Conservation (phyloP, 129 eudicot genomes). For the Gnaphalium uliginosum region DNA sequence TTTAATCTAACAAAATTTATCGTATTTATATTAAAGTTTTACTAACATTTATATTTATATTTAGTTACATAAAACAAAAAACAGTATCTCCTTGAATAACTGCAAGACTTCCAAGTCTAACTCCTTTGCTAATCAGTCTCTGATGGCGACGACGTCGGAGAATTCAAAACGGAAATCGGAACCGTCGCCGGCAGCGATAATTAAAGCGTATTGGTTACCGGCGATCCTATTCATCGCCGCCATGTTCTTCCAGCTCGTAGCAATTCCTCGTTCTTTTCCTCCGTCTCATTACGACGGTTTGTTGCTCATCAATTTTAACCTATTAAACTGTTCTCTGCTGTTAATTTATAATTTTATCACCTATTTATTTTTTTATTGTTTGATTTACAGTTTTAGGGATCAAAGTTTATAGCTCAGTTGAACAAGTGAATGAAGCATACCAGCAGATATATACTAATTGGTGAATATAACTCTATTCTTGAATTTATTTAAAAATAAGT, state of each 20-base stretch:
- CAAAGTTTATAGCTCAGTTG: constrained; percentile 43
- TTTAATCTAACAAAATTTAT: no score
- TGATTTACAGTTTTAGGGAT: constrained; percentile 62
- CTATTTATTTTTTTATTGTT: background rate
- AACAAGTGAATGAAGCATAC: constrained; percentile 66
- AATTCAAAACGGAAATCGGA: constrained; percentile 28
- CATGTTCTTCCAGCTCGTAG: constrained; percentile 73
- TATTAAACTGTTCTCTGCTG: background rate
- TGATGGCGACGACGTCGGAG: constrained; percentile 35
- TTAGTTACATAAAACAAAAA: constrained; percentile 28
- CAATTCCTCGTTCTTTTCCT: constrained; percentile 78
- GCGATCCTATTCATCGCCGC: constrained; percentile 55
- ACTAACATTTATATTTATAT: no score
- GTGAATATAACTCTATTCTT: constrained; percentile 31
- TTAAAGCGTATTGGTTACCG: constrained; percentile 70
- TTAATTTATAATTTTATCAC: background rate
- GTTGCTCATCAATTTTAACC: background rate
- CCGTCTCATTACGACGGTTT: constrained; percentile 81
- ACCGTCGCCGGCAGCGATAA: constrained; percentile 25
- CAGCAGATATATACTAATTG: constrained; percentile 51
- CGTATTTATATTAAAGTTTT: no score
- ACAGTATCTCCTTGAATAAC: constrained; percentile 21
- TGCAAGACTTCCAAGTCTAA: constrained; percentile 23
- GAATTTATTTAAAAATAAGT: background rate
- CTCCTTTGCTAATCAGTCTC: constrained; percentile 14